Base-by-base conservation (phyloP, 306 rosid species). In the Dryas alaskensis region DNA sequence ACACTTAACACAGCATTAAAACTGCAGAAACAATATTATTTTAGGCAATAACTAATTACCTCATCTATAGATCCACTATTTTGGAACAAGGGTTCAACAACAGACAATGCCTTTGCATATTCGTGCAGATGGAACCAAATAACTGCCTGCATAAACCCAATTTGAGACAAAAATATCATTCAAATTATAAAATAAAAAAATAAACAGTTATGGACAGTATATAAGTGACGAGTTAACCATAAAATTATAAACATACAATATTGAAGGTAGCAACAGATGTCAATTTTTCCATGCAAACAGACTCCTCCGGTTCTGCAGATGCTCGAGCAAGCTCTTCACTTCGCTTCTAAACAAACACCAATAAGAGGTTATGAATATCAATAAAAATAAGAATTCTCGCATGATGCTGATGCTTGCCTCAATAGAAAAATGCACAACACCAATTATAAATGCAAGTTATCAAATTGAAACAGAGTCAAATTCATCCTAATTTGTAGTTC, bases 41-140 rank as follows among this genome's bases (percentile, higher is more conserved):
- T 68, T 67, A 75, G 59, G 68, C 57, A 44, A 61, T 74, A 74
- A 67, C 62, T 72, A 51, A 78, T 57, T 87, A 95, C 99, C 97
- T 95, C 98, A 40, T 90, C 90, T 70, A 90, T 84, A 43, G 96
- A 98, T 73, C 89, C 97, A 73, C 92, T 95, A 79, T 90, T 95
- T 87, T 92, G 99, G 84, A 88, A 95, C 49, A 95, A 80, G 31
- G 98, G 99, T 80, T 87, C 99, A 78, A 95, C 87, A 71, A 87
- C 88, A 12, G 93, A 86, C 45, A 84, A 85, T 13, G 99, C 86
- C 87, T 85, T 92, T 25, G 84, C 67, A 87, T 90, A 92, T 73
- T 95, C 97, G 2, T 87, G 98, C 69, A 95, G 90, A 87, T 89
- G 89, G 85, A 89, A 95, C 99, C 99, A 95, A 80, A 95, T 76